These are phyloP conservation scores for Backusella mclennaniae DNA, from an alignment of 192 early-diverging fungal species.

Conservation along the genomic window DNA sequence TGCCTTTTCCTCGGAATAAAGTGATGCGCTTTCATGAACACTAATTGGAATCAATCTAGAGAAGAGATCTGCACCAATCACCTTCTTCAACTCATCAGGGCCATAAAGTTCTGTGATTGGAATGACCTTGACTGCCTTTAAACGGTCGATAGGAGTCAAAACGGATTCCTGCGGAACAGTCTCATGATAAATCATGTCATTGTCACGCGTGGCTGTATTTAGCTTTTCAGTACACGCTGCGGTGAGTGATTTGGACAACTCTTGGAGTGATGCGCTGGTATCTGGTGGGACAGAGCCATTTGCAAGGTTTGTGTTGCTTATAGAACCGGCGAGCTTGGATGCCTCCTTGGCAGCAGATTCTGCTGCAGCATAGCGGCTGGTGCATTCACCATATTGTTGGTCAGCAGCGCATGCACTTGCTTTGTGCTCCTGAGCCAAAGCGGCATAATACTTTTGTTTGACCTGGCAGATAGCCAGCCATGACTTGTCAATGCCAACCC, in stretches of 20 bases:
- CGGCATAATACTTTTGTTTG: slow-evolving; percentile 86
- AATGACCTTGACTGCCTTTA: slow-evolving; percentile 78
- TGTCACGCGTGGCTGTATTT: slow-evolving; percentile 73
- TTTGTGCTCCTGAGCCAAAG: slow-evolving; percentile 86
- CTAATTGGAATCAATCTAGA: slow-evolving; percentile 82
- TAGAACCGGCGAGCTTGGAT: slow-evolving; percentile 67
- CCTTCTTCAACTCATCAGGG: slow-evolving; percentile 74
- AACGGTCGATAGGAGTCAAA: slow-evolving; percentile 79
- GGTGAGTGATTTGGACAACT: slow-evolving; percentile 65
- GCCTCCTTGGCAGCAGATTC: slow-evolving; percentile 87
- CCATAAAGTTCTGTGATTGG: slow-evolving; percentile 75
- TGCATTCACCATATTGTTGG: slow-evolving; percentile 81
- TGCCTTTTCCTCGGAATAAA: slow-evolving; percentile 97
- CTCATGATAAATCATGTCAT: slow-evolving; percentile 96
- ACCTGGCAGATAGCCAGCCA: slow-evolving; percentile 84
- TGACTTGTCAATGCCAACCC: slow-evolving; percentile 67
- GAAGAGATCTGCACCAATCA: slow-evolving; percentile 92
- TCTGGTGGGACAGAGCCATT: slow-evolving; percentile 62
- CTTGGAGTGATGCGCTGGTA: slow-evolving; percentile 67
- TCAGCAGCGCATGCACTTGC: slow-evolving; percentile 72
- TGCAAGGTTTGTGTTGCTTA: slow-evolving; percentile 59
- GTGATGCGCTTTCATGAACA: slow-evolving; percentile 90
- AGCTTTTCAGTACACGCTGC: slow-evolving; percentile 73
- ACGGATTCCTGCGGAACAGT: slow-evolving; percentile 76
- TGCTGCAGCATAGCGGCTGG: slow-evolving; percentile 75